Evolutionary conservation across 768 basidiomycete genomes (phyloP), one percentile per base, ranked within the genome.

Genomic region (Leccinum subtestaceum): DNA sequence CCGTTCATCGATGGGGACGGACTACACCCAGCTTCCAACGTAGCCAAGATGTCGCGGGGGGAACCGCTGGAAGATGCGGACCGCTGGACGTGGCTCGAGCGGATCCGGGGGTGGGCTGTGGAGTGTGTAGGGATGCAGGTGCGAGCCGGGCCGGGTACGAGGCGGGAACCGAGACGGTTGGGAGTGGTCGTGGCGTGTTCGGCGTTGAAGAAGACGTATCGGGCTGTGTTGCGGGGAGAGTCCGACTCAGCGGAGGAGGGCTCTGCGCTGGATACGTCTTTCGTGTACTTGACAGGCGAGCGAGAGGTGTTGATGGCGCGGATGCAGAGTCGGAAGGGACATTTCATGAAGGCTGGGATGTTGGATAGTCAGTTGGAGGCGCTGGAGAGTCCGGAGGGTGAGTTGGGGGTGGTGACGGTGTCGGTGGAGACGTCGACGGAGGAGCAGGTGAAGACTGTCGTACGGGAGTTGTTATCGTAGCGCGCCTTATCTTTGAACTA

Each of bases 1-100:
- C 87, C 93, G 1, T 96, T 90, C 75, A 76, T 93, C 59, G 95
- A 98, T 67, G 95, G 89, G 29, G 95, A 97, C 70, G 86, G 89
- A 61, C 79, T 97, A 29, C 95, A 98, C 69, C 89, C 95, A 0
- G 67, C 77, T 23, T 72, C 81, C 12, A 96, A 96, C 72, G 82
- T 96, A 45, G 86, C 83, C 29, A 98, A 98, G 81, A 97, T 98
- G 95, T 75, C 84, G 5, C 68, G 75, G 1, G 93, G 93, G 0
- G 73, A 77, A 23, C 88, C 94, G 5, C 76, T 98, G 63, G 86
- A 79, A 2, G 95, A 97, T 67, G 81, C 76, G 3, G 95, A 97
- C 70, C 86, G 94, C 19, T 78, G 82, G 63, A 93, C 95, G 1
- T 98, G 96, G 95, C 80, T 98, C 4, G 80, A 80, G 56, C 72